phyloP scores from a whole-genome alignment of 2,329 filamentous ascomycete genomes.

The Coniochaeta ligniaria region DNA sequence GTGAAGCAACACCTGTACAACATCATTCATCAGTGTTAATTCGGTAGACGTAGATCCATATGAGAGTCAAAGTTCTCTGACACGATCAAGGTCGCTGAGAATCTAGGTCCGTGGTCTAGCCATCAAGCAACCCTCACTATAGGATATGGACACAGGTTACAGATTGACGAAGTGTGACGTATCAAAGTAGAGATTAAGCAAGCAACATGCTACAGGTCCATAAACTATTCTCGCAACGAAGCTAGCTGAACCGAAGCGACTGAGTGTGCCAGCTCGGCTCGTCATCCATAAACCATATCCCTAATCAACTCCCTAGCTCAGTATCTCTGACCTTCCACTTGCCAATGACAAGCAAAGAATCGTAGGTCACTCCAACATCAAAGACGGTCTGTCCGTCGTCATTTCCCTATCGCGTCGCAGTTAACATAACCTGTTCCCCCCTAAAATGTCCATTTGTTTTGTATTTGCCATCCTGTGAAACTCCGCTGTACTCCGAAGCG shows the following conservation, averaged over 20 bases:
- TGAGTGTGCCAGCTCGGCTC: neutral
- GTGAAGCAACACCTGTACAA: too few relatives aligned
- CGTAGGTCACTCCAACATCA: neutral
- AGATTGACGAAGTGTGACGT: neutral
- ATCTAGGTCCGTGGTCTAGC: too few relatives aligned
- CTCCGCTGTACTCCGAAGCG: neutral
- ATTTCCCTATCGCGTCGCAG: too few relatives aligned
- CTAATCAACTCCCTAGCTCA: neutral
- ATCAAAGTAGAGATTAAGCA: neutral
- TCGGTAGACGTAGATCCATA: too few relatives aligned
- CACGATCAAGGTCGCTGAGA: too few relatives aligned
- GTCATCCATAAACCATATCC: neutral
- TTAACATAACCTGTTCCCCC: neutral
- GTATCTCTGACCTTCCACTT: neutral
- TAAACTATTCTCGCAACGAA: neutral
- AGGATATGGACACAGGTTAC: neutral
- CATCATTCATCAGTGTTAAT: too few relatives aligned
- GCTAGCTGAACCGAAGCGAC: neutral
- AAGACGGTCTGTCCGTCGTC: neutral
- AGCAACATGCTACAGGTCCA: neutral
- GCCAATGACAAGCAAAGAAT: neutral
- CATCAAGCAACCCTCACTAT: too few relatives aligned
- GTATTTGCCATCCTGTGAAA: neutral
- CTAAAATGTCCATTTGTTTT: neutral
- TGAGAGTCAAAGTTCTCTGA: too few relatives aligned